Conservation (phyloP, 768 basidiomycete genomes). For the Naganishia vaughanmartiniae region DNA sequence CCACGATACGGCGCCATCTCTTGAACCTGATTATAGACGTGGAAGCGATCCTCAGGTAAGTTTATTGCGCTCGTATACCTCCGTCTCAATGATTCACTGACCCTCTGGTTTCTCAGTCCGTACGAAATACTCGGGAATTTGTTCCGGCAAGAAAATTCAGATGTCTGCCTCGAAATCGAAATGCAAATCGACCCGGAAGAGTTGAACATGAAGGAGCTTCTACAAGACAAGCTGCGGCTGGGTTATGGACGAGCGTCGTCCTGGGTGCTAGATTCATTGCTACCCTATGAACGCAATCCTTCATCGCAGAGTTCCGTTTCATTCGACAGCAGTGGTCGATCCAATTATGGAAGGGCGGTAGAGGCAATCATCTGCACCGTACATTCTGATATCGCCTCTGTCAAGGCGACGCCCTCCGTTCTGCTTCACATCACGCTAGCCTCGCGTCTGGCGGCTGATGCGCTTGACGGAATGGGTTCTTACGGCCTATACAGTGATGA, state of each 20-base stretch:
- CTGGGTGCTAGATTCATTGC: constrained; percentile 59
- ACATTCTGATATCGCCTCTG: constrained; percentile 61
- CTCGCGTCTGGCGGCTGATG: constrained; percentile 64
- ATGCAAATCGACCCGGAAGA: constrained; percentile 9
- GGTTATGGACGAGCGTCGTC: constrained; percentile 40
- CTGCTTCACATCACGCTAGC: constrained; percentile 69
- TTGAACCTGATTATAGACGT: neutral
- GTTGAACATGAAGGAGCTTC: neutral
- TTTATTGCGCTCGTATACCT: neutral
- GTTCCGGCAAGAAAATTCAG: constrained; percentile 7
- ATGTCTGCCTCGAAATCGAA: constrained; percentile 1
- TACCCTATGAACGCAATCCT: constrained; percentile 30
- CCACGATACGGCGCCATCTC: neutral
- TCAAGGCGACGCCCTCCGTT: constrained; percentile 64
- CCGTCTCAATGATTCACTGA: neutral
- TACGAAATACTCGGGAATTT: constrained; percentile 15
- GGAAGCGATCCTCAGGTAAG: neutral
- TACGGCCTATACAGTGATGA: constrained; percentile 57
- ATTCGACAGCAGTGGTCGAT: constrained; percentile 59
- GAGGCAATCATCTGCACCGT: constrained; percentile 62
- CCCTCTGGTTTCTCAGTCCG: neutral
- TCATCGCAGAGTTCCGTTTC: constrained; percentile 24
- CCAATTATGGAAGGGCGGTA: constrained; percentile 65
- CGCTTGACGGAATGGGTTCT: constrained; percentile 58
- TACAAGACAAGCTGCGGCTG: neutral